Evolutionary conservation across 2,329 filamentous ascomycete genomes (phyloP).

Genomic region (Talaromyces atroroseus): DNA sequence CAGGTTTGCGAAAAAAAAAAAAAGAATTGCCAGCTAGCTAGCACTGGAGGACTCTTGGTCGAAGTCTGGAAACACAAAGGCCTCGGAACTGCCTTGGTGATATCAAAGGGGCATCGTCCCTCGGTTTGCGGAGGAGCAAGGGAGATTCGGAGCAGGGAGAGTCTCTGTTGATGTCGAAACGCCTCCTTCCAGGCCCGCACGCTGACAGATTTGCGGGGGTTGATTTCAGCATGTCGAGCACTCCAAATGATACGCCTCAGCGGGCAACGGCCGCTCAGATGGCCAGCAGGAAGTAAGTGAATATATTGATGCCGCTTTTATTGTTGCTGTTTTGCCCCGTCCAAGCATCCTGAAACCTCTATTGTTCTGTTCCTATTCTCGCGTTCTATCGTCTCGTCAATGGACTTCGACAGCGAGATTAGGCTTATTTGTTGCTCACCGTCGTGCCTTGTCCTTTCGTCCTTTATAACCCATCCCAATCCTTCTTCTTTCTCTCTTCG

Average conservation of each 20-base stretch:
- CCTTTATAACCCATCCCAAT: background rate
- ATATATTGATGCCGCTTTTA: constrained; percentile 11
- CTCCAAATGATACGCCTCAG: constrained; percentile 42
- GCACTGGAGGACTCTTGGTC: background rate
- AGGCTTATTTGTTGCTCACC: background rate
- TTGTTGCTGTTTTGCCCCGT: background rate
- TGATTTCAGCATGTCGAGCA: constrained; percentile 34
- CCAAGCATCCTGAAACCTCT: background rate
- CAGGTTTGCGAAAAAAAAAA: background rate
- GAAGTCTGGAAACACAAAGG: background rate
- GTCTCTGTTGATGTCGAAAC: constrained; percentile 14
- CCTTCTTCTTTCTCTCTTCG: background rate
- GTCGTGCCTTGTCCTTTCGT: background rate
- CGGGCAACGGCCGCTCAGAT: constrained; percentile 52
- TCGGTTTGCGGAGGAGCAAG: background rate
- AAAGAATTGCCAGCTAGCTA: too few species aligned
- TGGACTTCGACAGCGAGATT: background rate
- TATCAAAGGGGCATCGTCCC: background rate
- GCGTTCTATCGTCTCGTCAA: background rate
- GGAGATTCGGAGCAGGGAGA: background rate
- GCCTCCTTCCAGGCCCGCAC: constrained; percentile 12
- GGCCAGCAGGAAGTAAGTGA: constrained; percentile 51
- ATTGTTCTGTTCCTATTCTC: background rate
- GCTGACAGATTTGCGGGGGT: constrained; percentile 13
- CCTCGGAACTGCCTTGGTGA: background rate